phyloP scores from a whole-genome alignment of 306 rosid species.

The Oemleria cerasiformis region DNA sequence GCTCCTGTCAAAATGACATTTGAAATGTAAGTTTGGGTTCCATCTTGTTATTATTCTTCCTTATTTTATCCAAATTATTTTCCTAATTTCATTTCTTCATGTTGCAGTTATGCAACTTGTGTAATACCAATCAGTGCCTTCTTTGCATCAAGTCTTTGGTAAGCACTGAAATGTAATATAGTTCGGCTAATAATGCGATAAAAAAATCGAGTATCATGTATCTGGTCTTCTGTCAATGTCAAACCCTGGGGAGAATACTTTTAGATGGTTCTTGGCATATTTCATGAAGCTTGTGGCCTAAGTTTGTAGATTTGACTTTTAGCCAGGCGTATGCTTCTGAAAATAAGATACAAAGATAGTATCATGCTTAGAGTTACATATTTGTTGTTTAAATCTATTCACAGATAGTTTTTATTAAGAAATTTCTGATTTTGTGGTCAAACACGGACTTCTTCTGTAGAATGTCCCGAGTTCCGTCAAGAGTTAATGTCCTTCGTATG shows the following conservation, averaged over 20 bases:
- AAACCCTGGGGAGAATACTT: not conserved
- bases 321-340: not conserved
- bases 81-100: conserved; percentile 10
- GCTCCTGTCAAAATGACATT: conserved; percentile 92
- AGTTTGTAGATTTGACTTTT: not conserved
- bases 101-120: conserved; percentile 86
- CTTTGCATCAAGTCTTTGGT: conserved; percentile 98
- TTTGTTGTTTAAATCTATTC: conserved; percentile 1
- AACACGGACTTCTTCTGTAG: not conserved
- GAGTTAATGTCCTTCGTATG: not conserved
- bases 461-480: not conserved
- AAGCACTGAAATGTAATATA: conserved; percentile 32
- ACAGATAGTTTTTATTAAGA: not conserved
- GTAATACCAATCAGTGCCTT: conserved; percentile 92
- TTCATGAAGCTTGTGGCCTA: not conserved
- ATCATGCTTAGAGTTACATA: not conserved
- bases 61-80: conserved; percentile 2
- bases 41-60: conserved; percentile 1
- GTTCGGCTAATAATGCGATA: not conserved
- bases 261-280: not conserved
- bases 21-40: conserved; percentile 65
- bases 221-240: not conserved
- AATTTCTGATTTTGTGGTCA: not conserved
- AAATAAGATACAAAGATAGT: not conserved
- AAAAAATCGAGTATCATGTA: not conserved